These are phyloP conservation scores for Claviceps digitariae DNA, from an alignment of 2,329 filamentous ascomycete genomes.

Conservation along the genomic window DNA sequence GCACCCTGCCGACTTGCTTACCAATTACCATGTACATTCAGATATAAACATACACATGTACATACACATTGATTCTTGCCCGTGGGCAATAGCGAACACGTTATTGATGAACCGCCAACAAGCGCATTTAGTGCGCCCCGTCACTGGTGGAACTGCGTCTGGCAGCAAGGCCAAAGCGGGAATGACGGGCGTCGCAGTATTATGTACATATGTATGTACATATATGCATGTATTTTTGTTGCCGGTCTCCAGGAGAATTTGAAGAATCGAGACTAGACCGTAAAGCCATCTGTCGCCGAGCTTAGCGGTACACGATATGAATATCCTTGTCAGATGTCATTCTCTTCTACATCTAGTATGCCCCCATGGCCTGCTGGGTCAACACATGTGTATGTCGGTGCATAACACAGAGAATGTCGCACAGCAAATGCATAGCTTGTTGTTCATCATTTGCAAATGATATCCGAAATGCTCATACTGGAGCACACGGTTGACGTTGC, in stretches of 20 bases:
- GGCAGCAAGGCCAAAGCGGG: conserved; percentile 1
- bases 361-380: neutral
- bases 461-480: neutral
- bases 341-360: neutral
- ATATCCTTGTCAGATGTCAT: neutral
- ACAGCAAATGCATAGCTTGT: neutral
- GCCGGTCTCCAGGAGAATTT: neutral
- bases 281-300: neutral
- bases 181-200: neutral
- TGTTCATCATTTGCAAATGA: neutral
- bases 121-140: neutral
- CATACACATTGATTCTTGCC: neutral
- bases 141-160: neutral
- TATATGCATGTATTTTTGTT: neutral
- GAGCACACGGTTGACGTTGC: neutral
- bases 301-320: neutral
- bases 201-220: neutral
- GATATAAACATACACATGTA: neutral
- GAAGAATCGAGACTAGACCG: neutral
- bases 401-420: neutral
- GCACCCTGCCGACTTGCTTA: neutral
- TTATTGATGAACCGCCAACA: neutral
- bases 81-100: neutral
- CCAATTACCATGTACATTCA: neutral
- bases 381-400: neutral